These are phyloP conservation scores for Przewalskia tangutica DNA, from an alignment of 257 asterid species.

Conservation along the genomic window DNA sequence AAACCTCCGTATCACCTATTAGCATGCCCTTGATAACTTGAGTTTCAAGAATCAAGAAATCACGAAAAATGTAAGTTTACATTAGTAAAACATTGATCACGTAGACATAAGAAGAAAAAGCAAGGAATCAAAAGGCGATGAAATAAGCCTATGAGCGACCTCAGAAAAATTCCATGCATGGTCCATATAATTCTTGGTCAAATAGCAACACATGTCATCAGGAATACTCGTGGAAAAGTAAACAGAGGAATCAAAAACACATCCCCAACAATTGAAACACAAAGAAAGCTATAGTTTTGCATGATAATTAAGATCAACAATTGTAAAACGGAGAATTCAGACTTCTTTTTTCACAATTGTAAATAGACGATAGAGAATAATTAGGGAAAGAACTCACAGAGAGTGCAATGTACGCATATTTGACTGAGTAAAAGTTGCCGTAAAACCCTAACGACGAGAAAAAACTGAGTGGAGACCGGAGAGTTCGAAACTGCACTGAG, in stretches of 20 bases:
- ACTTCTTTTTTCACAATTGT: no score
- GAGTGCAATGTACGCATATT: not conserved
- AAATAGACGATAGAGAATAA: not conserved
- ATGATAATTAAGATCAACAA: not conserved
- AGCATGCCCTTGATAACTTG: not conserved
- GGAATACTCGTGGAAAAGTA: not conserved
- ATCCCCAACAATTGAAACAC: not conserved
- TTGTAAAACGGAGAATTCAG: not conserved
- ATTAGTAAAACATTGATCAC: not conserved
- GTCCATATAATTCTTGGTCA: not conserved
- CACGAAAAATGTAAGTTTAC: not conserved
- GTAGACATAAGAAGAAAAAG: not conserved
- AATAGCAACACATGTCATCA: not conserved
- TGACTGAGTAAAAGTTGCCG: not conserved
- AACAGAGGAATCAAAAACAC: not conserved
- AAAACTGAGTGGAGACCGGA: not conserved
- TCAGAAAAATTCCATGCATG: not conserved
- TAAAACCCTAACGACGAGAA: not conserved
- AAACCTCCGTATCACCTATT: not conserved
- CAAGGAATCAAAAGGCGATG: not conserved
- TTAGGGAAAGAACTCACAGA: not conserved
- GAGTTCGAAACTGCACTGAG: not conserved
- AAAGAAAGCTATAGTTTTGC: not conserved
- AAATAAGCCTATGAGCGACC: not conserved
- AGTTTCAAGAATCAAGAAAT: not conserved